Conservation (phyloP, 495 filamentous ascomycete species). For the Xylaria sp. region DNA sequence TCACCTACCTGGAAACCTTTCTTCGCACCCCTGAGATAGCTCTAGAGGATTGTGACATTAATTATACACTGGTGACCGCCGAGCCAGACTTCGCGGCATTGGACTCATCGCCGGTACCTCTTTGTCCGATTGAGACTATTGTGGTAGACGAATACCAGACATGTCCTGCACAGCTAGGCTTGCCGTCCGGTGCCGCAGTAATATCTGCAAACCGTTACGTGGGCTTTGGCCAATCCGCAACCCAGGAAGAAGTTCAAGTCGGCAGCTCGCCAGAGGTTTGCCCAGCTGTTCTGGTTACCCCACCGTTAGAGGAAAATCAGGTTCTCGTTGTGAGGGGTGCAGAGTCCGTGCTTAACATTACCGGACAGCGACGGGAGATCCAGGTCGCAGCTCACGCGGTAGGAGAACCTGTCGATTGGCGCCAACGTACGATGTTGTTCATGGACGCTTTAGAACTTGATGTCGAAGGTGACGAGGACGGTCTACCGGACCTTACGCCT, state of each 20-base stretch:
- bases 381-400: neutral
- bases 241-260: constrained; percentile 38
- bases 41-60: neutral
- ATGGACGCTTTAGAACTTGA: constrained; percentile 44
- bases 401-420: constrained; percentile 25
- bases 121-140: constrained; percentile 11
- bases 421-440: constrained; percentile 35
- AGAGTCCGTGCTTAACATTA: constrained; percentile 3
- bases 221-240: constrained; percentile 39
- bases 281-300: constrained; percentile 37
- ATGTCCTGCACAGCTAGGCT: constrained; percentile 23
- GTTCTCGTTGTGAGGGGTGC: constrained; percentile 5
- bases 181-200: constrained; percentile 31
- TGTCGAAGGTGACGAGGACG: constrained; percentile 12
- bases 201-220: constrained; percentile 36
- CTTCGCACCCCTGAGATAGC: neutral
- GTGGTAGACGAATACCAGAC: constrained; percentile 2
- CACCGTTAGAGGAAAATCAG: constrained; percentile 24
- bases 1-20: constrained; percentile 23
- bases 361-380: constrained; percentile 5
- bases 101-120: neutral
- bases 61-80: neutral
- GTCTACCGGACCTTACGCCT: constrained; percentile 31
- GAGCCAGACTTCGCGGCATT: constrained; percentile 1
- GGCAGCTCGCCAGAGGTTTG: constrained; percentile 37